Evolutionary conservation across 2,329 filamentous ascomycete genomes (phyloP).

Genomic region (Botryotinia narcissicola): DNA sequence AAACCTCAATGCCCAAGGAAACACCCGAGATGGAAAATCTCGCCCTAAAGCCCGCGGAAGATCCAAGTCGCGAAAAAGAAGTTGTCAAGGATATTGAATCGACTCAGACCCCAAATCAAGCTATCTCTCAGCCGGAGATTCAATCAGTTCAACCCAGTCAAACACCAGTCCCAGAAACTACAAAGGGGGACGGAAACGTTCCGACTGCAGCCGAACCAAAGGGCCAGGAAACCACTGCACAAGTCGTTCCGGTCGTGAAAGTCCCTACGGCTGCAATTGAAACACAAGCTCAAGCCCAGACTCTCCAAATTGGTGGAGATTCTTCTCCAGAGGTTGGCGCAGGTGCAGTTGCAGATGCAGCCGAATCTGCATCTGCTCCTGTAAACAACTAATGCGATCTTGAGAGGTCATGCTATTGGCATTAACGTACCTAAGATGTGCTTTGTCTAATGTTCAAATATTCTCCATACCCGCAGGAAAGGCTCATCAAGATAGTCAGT

Average conservation of each 20-base stretch:
- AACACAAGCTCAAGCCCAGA: not conserved
- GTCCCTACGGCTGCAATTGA: not conserved
- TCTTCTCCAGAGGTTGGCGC: not conserved
- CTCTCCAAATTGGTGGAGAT: not conserved
- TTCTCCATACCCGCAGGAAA: not conserved
- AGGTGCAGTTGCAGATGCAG: not conserved
- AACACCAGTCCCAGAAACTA: not conserved
- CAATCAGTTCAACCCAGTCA: not conserved
- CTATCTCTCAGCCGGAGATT: not conserved
- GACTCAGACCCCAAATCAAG: not conserved
- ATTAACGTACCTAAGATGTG: not conserved
- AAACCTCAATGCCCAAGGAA: not conserved
- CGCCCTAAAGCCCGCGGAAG: not conserved
- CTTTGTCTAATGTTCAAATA: not conserved
- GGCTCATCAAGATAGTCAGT: not conserved
- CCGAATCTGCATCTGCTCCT: constrained; percentile 9
- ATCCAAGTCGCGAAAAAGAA: not conserved
- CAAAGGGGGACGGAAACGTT: not conserved
- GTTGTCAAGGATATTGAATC: not conserved
- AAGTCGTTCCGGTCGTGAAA: constrained; percentile 6
- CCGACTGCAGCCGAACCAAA: not conserved
- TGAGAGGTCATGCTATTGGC: not conserved
- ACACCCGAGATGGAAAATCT: not conserved
- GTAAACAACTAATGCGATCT: not conserved
- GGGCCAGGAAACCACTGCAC: not conserved